Percentiles rank a stretch among this genome's conserved stretches.
phyloP scores from a whole-genome alignment of 768 basidiomycete species.

The Rhodotorula kratochvilovae region DNA sequence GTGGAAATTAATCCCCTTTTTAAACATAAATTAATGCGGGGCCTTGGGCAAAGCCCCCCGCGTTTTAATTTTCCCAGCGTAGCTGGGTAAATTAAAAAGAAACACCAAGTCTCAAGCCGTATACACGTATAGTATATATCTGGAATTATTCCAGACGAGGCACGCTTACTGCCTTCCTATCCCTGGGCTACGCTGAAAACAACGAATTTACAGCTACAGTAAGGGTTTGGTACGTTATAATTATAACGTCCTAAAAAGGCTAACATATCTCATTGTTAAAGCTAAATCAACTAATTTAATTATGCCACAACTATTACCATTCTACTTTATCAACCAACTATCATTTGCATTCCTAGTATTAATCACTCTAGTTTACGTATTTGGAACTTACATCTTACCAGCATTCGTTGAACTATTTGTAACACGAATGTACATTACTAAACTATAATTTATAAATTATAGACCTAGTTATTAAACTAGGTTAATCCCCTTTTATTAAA shows the following conservation, averaged over 20 bases:
- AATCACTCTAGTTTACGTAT: constrained; percentile 29
- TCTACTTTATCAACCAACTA: constrained; percentile 37
- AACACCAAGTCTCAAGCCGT: constrained; percentile 2
- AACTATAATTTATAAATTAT: constrained; percentile 30
- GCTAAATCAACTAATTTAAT: not conserved
- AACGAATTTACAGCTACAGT: no score
- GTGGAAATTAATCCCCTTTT: constrained; percentile 4
- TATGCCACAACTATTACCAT: constrained; percentile 36
- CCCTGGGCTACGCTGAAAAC: no score
- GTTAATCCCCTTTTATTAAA: not conserved
- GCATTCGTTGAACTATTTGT: constrained; percentile 28
- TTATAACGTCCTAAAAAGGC: no score
- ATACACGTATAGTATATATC: not conserved
- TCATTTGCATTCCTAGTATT: constrained; percentile 28
- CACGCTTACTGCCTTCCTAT: not conserved
- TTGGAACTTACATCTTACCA: constrained; percentile 32
- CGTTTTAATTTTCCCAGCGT: no score
- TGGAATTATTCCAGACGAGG: not conserved
- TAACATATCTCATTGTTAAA: constrained; percentile 1
- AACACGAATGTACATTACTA: constrained; percentile 30
- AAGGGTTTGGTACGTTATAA: no score
- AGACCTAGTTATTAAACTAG: constrained; percentile 2
- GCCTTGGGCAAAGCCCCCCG: no score
- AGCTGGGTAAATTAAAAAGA: no score
- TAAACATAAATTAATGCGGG: constrained; percentile 15